A percentile compares a stretch with the other conserved stretches of the same genome.
Evolutionary conservation across 352 stramenopile genomes (phyloP).

Genomic region (Pilasporangium apinafurcum): DNA sequence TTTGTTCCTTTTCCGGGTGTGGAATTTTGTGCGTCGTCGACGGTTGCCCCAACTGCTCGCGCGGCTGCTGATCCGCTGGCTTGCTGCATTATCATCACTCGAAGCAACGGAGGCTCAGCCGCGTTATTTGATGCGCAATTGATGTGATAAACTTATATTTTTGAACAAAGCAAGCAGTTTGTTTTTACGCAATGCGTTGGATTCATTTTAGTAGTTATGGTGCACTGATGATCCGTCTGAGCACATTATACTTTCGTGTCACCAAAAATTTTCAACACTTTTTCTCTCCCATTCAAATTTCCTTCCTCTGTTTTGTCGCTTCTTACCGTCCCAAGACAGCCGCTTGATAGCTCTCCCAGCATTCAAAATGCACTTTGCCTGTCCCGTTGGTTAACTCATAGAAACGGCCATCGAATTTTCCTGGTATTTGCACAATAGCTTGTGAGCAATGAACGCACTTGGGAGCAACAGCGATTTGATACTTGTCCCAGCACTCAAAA

Average conservation of each 20-base stretch:
- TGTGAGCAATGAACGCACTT: conserved; percentile 76
- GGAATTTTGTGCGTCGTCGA: conserved; percentile 40
- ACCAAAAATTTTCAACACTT: too few relatives aligned
- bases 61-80: conserved; percentile 51
- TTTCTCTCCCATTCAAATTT: too few relatives aligned
- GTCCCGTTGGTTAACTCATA: conserved; percentile 71
- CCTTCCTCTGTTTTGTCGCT: too few relatives aligned
- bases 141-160: too few relatives aligned
- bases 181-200: too few relatives aligned
- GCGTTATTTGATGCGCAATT: too few relatives aligned
- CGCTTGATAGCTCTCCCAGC: conserved; percentile 70
- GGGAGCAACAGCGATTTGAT: conserved; percentile 60
- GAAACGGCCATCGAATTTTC: conserved; percentile 76
- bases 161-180: too few relatives aligned
- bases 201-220: too few relatives aligned
- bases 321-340: neutral
- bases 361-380: conserved; percentile 85
- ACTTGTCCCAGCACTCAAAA: conserved; percentile 84
- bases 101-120: conserved; percentile 11
- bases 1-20: conserved; percentile 36
- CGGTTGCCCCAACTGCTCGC: conserved; percentile 52
- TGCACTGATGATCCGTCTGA: too few relatives aligned
- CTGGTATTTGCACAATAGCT: conserved; percentile 58
- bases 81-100: conserved; percentile 46
- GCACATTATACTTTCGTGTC: too few relatives aligned